Evolutionary conservation across 306 rosid genomes (phyloP), one percentile per base, ranked within the genome.

Genomic region (Casuarina equisetifolia): DNA sequence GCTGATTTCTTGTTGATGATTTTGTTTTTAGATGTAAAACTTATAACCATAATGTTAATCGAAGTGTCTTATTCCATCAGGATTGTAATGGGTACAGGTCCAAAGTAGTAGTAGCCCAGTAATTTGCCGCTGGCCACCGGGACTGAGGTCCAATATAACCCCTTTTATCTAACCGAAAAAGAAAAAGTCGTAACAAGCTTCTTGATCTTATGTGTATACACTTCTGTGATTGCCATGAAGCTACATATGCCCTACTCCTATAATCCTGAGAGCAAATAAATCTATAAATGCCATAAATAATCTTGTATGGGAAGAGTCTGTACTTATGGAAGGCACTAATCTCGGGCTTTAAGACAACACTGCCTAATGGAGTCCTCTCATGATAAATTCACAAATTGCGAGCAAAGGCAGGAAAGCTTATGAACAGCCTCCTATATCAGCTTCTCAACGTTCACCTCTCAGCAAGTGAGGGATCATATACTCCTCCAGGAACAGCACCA

Each of bases 401-500:
- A 17, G 4, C 9, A 61, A 36, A 63, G 55, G 5, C 71, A 46
- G 13, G 42, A 3, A n/a, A 62, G 49, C 78, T 75, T 53, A 19
- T 17, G 43, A 64, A 40, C 6, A 9, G 67, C 49, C 45, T 73
- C 39, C n/a, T 19, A 9, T 51, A 5, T 19, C 67, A 63, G 36
- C 69, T 51, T 36, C 54, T 42, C 57, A 61, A 66, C 75, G 70
- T 67, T 88, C 80, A 81, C 39, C 84, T 76, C 63, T 67, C 69
- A 76, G 82, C 67, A 57, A 76, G 79, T 20, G 87, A 78, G 50
- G 91, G 85, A 79, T 89, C 90, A 71, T 79, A 75, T 12, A 70
- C 79, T 59, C 84, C 85, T 76, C 80, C 76, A 85, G 88, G 67
- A 61, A 44, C 54, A 78, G 70, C 82, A 13, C 53, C 75, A 42